A percentile compares a stretch with the other conserved stretches of the same genome.
Evolutionary conservation across 805 yeast genomes (phyloP).

Genomic region (Candida montana): DNA sequence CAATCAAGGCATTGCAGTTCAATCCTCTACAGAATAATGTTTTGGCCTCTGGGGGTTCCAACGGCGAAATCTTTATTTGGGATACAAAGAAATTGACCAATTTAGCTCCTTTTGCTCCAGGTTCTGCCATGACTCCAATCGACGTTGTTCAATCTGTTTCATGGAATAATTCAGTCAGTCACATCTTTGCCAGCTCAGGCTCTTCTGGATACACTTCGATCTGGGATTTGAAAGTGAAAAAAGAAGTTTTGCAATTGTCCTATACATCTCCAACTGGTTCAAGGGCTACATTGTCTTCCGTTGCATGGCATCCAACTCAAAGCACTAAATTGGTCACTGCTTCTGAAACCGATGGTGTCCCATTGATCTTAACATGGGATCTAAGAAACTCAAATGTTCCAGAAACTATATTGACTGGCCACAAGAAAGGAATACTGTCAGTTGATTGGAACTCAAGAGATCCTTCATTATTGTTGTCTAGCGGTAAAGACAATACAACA

Average conservation of each 20-base stretch:
- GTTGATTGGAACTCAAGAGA: constrained; percentile 93
- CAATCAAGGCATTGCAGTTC: constrained; percentile 71
- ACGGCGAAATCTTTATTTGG: constrained; percentile 88
- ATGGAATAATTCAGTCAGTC: constrained; percentile 82
- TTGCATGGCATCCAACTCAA: constrained; percentile 92
- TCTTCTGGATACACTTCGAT: constrained; percentile 81
- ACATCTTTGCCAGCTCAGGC: constrained; percentile 88
- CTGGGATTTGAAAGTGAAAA: constrained; percentile 86
- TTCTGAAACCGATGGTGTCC: constrained; percentile 71
- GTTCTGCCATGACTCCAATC: constrained; percentile 70
- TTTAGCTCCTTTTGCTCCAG: constrained; percentile 53
- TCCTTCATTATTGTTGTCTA: constrained; percentile 70
- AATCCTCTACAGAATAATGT: constrained; percentile 67
- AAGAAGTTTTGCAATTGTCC: constrained; percentile 82
- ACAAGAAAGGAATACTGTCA: constrained; percentile 80
- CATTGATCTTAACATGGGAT: constrained; percentile 88
- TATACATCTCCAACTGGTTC: constrained; percentile 49
- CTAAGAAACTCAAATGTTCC: constrained; percentile 92
- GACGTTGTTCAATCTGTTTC: constrained; percentile 69
- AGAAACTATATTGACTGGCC: constrained; percentile 68
- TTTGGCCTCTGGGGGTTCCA: constrained; percentile 82
- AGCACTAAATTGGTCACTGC: constrained; percentile 87
- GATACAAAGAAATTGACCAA: constrained; percentile 64
- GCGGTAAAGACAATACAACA: constrained; percentile 88
- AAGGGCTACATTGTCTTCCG: constrained; percentile 69